These are phyloP conservation scores for Clavispora fructus DNA, from an alignment of 805 yeast genomes.

Conservation along the genomic window DNA sequence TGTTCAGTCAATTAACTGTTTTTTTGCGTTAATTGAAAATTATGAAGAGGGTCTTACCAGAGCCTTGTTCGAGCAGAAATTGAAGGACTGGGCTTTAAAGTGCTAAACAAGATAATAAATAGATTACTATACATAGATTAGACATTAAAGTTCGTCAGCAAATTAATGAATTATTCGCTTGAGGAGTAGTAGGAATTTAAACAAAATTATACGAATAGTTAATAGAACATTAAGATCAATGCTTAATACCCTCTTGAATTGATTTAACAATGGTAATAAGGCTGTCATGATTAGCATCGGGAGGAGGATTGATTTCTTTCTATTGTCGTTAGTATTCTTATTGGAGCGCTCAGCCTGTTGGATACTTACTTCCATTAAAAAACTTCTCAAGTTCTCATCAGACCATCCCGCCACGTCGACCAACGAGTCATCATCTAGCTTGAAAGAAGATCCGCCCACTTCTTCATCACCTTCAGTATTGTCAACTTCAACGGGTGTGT, in stretches of 20 bases:
- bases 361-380: conserved; percentile 35
- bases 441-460: too few species aligned
- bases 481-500: conserved; percentile 21
- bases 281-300: conserved; percentile 40
- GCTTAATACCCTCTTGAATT: conserved; percentile 22
- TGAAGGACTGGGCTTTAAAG: conserved; percentile 27
- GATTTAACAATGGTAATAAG: conserved; percentile 45
- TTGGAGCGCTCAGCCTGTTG: background rate
- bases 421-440: conserved; percentile 13
- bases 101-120: background rate
- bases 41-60: conserved; percentile 55
- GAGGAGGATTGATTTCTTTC: conserved; percentile 45
- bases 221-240: conserved; percentile 3
- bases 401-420: conserved; percentile 32
- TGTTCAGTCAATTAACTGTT: conserved; percentile 65
- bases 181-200: background rate
- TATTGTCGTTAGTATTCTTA: conserved; percentile 18
- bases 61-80: conserved; percentile 44
- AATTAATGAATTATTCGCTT: background rate
- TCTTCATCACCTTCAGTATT: background rate
- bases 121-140: background rate
- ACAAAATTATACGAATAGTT: conserved; percentile 1
- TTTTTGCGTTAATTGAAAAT: conserved; percentile 58
- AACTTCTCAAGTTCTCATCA: conserved; percentile 30
- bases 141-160: background rate